Percentiles rank a stretch among this genome's conserved stretches.
Conservation (phyloP, 352 stramenopile species). For the Halophytophthora polymorphica region DNA sequence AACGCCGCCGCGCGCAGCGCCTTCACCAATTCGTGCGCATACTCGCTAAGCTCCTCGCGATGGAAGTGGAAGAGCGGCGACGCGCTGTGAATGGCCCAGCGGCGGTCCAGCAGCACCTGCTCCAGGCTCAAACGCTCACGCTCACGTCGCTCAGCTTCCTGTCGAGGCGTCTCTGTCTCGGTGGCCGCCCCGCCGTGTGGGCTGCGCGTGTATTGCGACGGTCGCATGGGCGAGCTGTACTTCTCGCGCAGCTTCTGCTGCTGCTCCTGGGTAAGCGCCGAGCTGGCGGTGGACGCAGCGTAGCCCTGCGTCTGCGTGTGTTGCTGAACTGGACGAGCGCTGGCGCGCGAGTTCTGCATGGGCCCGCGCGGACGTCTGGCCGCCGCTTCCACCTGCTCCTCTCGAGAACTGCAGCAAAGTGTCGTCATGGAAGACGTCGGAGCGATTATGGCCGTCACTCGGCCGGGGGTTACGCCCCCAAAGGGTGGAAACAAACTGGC, state of each 20-base stretch:
- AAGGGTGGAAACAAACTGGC: too few relatives aligned
- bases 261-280: slow-evolving; percentile 4
- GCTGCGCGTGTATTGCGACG: slow-evolving; percentile 29
- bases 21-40: slow-evolving; percentile 68
- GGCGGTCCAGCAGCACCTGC: slow-evolving; percentile 45
- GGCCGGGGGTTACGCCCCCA: too few relatives aligned
- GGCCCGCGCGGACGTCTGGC: background rate
- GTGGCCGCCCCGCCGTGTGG: slow-evolving; percentile 2
- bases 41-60: slow-evolving; percentile 38
- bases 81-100: slow-evolving; percentile 62
- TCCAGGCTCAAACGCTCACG: slow-evolving; percentile 41
- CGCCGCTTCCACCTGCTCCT: slow-evolving; percentile 2
- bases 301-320: background rate
- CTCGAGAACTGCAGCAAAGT: slow-evolving; percentile 5
- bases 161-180: slow-evolving; percentile 14
- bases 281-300: background rate
- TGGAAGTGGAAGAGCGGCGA: slow-evolving; percentile 66
- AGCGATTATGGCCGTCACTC: too few relatives aligned
- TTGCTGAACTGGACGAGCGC: background rate
- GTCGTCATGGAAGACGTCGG: background rate
- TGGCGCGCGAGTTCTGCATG: slow-evolving; percentile 19
- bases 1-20: slow-evolving; percentile 49
- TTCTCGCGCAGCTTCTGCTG: slow-evolving; percentile 28
- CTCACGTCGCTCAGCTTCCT: slow-evolving; percentile 15
- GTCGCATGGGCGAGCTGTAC: slow-evolving; percentile 37